Base-by-base conservation (phyloP, 805 yeast genomes). In the Tanozyma kutaoensis region DNA sequence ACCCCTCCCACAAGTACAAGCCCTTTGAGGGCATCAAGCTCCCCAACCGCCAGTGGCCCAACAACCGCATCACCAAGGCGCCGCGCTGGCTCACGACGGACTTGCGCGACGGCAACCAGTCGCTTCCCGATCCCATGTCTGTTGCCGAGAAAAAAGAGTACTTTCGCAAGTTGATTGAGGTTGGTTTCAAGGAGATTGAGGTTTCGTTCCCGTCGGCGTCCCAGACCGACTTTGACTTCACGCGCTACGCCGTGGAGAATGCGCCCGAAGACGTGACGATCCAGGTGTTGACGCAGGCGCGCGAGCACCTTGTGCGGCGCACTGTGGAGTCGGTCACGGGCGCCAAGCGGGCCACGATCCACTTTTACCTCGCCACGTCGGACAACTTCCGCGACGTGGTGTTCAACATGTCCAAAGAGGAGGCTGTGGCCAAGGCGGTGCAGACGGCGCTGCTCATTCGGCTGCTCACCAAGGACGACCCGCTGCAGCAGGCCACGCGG, bases 51-150 rank as follows among this genome's bases (percentile, higher is more conserved):
- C 63, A 68, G 24, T 77, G 88, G 88, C 88, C 88, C 13, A 54
- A 64, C 39, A 72, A 71, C 25, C 50, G 62, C 24, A 72, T 77
- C 40, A 65, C 68, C 26, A 73, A 72, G 47, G 77, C 85, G 4
- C 88, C 88, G 35, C 62, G 85, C 46, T 77, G 88, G 88, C 60
- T 77, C 29, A 70, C 82, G 7, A 77, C 88, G 1, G 88, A 77
- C 50, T 60, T 77, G 36, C 67, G 88, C 58, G 88, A 77, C 45
- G 88, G 88, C 36, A 77, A 77, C 53, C 88, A 77, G 48, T 71
- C 85, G 12, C 59, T 77, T 31, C 88, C 88, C 15, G 88, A 77
- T 53, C 88, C 88, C 16, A 77, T 77, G 88, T 63, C 77, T 8
- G 69, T 77, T 11, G 72, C 63, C 27, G 80, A 77, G 50, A 77